Base-by-base conservation (phyloP, 2,329 filamentous ascomycete species). In the Beauveria sp. region DNA sequence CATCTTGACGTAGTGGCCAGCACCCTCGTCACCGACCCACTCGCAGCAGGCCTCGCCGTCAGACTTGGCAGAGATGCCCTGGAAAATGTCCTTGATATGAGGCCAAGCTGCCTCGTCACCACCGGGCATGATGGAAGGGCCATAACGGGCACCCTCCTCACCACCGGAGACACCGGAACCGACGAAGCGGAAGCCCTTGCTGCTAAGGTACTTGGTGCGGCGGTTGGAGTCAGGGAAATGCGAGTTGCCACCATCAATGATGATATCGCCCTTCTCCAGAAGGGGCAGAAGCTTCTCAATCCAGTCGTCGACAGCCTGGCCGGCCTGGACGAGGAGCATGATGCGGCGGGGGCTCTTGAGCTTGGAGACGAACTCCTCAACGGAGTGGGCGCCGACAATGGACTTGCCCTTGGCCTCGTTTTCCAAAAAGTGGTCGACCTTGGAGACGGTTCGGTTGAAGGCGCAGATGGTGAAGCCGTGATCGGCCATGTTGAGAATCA, bases 1-100 rank as follows among this genome's bases (percentile, higher is more conserved):
- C 95, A 99, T 99, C 90, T 99, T 99, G 84, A 99, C 93, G 85
- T 97, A 99, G 88, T 99, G 95, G 72, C 95, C 95, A 80, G 95
- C 91, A 87, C 95, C 95, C 79, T 98, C 92, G 80, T 98, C 95
- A 82, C 95, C 95, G 72, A 99, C 95, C 95, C 95, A 99, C 80
- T 99, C 95, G 76, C 95, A 99, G 88, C 95, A 99, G 68, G 95
- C 82, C 85, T 99, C 95, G 72, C 88, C 88, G 73, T 97, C 93
- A 78, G 90, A 96, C 88, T 99, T 98, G 78, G 95, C 95, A 67
- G 95, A 86, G 76, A 99, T 96, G 82, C 87, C 87, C 83, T 99
- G 95, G 85, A 99, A 96, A 74, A 99, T 90, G 73, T 98, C 93
- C 88, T 99, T 98, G 83, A 99, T 96, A 80, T 90, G 87, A 71